Evolutionary conservation across 1,139 yeast genomes (phyloP), one percentile per base, ranked within the genome.

Genomic region (Pichia sp.): DNA sequence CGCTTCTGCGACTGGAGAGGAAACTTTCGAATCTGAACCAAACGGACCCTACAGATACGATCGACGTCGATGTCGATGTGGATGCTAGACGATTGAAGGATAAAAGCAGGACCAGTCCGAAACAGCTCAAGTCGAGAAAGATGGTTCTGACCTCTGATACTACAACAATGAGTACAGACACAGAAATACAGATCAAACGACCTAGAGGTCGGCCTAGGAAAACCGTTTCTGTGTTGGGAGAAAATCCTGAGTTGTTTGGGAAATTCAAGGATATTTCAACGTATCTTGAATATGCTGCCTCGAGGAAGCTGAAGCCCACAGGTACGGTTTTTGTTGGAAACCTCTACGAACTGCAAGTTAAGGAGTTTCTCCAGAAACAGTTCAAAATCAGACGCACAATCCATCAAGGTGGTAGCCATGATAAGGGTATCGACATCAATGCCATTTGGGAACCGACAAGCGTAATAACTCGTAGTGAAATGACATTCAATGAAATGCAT

Each of bases 401-500:
- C 5, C 70, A 68, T 46, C 68, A 72, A 45, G 95, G 95, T 2
- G 92, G 94, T 0, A 68, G 85, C 0, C 75, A 75, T 49, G 95
- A 85, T 57, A 73, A 76, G 43, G 95, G 95, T 0, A 70, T 84
- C 5, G 95, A 85, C 59, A 65, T 85, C 1, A 64, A 71, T 11
- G 86, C 85, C 0, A 65, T 65, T 40, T 81, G 87, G 87, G 68
- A 77, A 47, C 57, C 54, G 8, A 33, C 80, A 11, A 34, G 26
- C 8, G 36, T 34, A 6, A 34, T 34, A 16, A 16, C 23, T 16
- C 23, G 23, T 16, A 16, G 23, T 16, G 23, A 16, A 16, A 16
- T 16, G 23, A 16, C 23, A 16, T 2, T 16, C 2, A 16, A 16
- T 16, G 23, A 16, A 16, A 16, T 16, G 23, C 23, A 39, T 7